These are phyloP conservation scores for Backusella parvicylindrica DNA, from an alignment of 192 early-diverging fungal species.

Conservation along the genomic window DNA sequence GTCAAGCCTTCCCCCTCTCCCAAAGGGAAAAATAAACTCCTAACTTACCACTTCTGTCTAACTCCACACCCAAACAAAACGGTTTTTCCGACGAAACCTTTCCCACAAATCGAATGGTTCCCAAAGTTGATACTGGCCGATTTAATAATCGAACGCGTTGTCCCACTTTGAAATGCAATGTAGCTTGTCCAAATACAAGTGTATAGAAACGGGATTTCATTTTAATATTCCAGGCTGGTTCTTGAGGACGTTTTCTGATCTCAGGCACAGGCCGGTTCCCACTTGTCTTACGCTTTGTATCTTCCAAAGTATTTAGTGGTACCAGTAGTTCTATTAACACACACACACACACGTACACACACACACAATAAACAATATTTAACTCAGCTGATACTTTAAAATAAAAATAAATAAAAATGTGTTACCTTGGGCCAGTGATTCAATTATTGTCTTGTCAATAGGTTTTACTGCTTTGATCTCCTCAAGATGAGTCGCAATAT, in stretches of 20 bases:
- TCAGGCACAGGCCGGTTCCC: background rate
- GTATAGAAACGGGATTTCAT: background rate
- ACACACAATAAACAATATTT: background rate
- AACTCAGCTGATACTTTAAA: conserved; percentile 1
- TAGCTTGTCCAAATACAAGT: background rate
- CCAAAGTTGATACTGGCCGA: conserved; percentile 8
- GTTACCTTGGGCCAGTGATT: conserved; percentile 24
- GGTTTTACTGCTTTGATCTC: conserved; percentile 6
- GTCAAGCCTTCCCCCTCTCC: background rate
- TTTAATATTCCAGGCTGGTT: conserved; percentile 7
- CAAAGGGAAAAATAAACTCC: background rate
- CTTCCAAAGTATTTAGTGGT: conserved; percentile 7
- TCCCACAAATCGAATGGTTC: conserved; percentile 12
- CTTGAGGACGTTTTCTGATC: background rate
- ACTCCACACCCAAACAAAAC: conserved; percentile 13
- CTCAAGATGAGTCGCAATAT: conserved; percentile 11
- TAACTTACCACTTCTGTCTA: conserved; percentile 18
- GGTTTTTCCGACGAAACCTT: conserved; percentile 3
- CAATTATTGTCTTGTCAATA: conserved; percentile 13
- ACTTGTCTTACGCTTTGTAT: background rate
- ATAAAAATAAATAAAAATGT: background rate
- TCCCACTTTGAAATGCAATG: conserved; percentile 1
- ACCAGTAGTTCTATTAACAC: conserved; percentile 9
- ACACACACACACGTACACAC: background rate
- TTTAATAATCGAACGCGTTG: conserved; percentile 14